phyloP scores from a whole-genome alignment of 1,139 yeast species.

The Hanseniaspora uvarum region DNA sequence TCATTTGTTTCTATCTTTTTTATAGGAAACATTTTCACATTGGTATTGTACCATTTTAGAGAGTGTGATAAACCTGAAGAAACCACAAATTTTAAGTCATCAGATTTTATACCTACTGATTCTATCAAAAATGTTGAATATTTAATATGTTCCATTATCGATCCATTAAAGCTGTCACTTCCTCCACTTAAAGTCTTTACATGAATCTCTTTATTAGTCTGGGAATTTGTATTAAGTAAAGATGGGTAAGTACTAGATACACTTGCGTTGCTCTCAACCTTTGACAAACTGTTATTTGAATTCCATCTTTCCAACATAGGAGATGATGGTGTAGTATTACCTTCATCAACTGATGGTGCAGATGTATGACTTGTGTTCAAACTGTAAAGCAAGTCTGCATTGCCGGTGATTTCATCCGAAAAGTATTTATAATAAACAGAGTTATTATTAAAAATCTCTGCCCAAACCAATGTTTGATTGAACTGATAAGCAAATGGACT shows the following conservation, averaged over 20 bases:
- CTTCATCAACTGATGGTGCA: constrained; percentile 10
- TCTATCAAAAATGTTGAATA: neutral
- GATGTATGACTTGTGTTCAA: constrained; percentile 20
- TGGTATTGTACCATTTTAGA: constrained; percentile 56
- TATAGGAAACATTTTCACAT: constrained; percentile 50
- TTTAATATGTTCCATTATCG: neutral
- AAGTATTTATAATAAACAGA: constrained; percentile 10
- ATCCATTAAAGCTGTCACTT: neutral
- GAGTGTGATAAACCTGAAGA: constrained; percentile 26
- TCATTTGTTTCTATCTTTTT: constrained; percentile 33
- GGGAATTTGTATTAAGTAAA: neutral
- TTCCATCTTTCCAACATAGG: constrained; percentile 13
- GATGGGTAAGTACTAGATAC: neutral
- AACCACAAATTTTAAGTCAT: constrained; percentile 19
- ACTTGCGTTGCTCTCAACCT: constrained; percentile 16
- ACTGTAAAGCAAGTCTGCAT: constrained; percentile 24
- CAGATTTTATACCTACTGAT: neutral
- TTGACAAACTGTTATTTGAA: constrained; percentile 18
- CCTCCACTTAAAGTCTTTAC: neutral
- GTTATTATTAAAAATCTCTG: constrained; percentile 9
- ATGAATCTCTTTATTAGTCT: neutral
- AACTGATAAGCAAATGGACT: constrained; percentile 3
- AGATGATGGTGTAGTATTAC: constrained; percentile 11
- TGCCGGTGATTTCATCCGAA: constrained; percentile 12
- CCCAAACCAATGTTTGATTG: constrained; percentile 15